Evolutionary conservation across 148 eudicot genomes (phyloP), one percentile per base, ranked within the genome.

Genomic region (Rhododendron mucronatum): DNA sequence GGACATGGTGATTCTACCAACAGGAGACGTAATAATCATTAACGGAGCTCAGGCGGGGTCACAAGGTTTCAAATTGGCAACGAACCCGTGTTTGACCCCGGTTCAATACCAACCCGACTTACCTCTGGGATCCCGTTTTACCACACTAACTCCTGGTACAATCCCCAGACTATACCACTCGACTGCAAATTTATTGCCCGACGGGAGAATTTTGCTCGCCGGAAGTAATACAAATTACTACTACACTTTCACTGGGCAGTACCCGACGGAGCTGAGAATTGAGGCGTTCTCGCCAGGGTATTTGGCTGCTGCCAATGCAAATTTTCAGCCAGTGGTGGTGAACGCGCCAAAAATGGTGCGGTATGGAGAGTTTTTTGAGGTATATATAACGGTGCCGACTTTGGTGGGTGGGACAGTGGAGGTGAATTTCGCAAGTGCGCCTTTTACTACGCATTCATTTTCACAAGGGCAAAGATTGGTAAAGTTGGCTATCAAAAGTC

Each of bases 401-500:
- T 92, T 97, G 0, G 91, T 93, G 57, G 99, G 92, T 84, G 44
- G 44, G 44, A 80, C 87, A 0, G 65, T 94, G 75, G 98, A 94
- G 90, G 92, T 96, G 63, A 96, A 95, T 69, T 50, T 95, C 8
- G 99, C 88, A n/a, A 96, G 88, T 83, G 96, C 99, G 4, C 99
- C 99, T 0, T 95, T 92, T 84, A 92, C 98, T 0, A 96, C 99
- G 0, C 99, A 96, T 84, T 96, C 99, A 8, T 96, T 95, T 35
- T 96, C 99, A 2, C 99, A 96, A 48, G 99, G 99, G 37, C 98
- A 94, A 87, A 87, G 99, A 88, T 78, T 96, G 78, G 95, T 96
- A 82, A 96, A 96, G 80, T 82, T 96, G 80, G 59, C 35, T 0
- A 91, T 88, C 23, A 86, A 82, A 18, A 88, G 91, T 2, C 90